Conservation (phyloP, 139 green algal genomes). For the Edaphochlamys debaryana region DNA sequence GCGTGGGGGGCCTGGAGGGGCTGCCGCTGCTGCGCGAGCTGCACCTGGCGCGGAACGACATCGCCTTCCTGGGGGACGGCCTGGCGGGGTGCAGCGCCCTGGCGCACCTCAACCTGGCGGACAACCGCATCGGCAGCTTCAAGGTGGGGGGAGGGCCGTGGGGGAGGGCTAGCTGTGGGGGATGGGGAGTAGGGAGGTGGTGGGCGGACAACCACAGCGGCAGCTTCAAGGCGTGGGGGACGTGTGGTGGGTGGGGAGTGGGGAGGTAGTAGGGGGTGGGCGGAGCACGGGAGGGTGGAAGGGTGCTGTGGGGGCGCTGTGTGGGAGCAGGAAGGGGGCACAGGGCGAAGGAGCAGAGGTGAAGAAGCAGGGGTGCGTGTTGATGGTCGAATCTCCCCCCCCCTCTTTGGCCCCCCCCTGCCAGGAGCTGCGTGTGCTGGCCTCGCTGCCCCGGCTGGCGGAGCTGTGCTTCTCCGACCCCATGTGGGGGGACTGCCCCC, state of each 20-base stretch:
- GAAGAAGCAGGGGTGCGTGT: no score
- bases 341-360: no score
- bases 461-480: slow-evolving; percentile 84
- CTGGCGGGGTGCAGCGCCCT: slow-evolving; percentile 59
- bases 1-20: slow-evolving; percentile 60
- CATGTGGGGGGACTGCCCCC: slow-evolving; percentile 76
- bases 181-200: neutral
- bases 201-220: neutral
- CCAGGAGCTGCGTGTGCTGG: slow-evolving; percentile 69
- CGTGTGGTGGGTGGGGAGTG: no score
- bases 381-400: no score
- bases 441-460: slow-evolving; percentile 58
- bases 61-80: slow-evolving; percentile 56
- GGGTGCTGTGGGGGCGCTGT: no score
- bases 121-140: slow-evolving; percentile 77
- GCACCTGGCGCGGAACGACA: slow-evolving; percentile 78
- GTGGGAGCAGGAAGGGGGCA: no score
- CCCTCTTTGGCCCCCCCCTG: no score
- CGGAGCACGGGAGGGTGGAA: no score
- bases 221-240: no score
- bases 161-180: neutral
- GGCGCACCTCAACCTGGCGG: slow-evolving; percentile 74
- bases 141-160: slow-evolving; percentile 50
- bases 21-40: slow-evolving; percentile 71
- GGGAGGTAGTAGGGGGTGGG: no score